phyloP scores from a whole-genome alignment of 345 rosid species.

The Pugionium cornutum region DNA sequence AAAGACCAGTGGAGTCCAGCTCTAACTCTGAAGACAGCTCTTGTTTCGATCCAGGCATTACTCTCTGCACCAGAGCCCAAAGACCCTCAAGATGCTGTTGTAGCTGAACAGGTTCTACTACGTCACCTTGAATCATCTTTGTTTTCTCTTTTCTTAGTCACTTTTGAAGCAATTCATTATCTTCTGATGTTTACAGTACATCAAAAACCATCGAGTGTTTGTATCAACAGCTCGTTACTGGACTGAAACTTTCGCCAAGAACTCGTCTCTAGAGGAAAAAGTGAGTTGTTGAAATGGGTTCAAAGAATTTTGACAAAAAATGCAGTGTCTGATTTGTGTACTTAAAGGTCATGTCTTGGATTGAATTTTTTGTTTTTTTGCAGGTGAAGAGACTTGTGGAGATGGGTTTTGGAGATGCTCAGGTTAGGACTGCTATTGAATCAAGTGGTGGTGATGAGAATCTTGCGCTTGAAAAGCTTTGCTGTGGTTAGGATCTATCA shows the following conservation, averaged over 20 bases:
- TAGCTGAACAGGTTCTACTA: constrained; percentile 82
- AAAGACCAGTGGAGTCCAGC: constrained; percentile 99
- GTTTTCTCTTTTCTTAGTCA: not conserved
- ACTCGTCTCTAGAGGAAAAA: constrained; percentile 82
- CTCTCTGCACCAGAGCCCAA: constrained; percentile 93
- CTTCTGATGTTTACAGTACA: constrained; percentile 59
- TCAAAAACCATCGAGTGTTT: constrained; percentile 81
- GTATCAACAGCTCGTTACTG: constrained; percentile 93
- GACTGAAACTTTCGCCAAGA: constrained; percentile 95
- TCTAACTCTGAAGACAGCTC: constrained; percentile 94
- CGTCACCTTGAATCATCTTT: not conserved
- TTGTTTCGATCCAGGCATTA: constrained; percentile 91
- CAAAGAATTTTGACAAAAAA: not conserved
- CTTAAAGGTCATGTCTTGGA: too few relatives aligned
- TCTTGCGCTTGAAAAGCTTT: constrained; percentile 89
- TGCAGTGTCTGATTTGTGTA: not conserved
- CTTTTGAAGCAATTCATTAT: not conserved
- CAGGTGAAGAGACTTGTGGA: constrained; percentile 88
- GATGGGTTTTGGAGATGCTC: constrained; percentile 88
- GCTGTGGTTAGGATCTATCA: constrained; percentile 50
- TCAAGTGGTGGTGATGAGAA: constrained; percentile 96
- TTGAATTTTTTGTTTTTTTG: not conserved
- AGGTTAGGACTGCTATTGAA: constrained; percentile 78
- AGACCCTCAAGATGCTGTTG: constrained; percentile 99
- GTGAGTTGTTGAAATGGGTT: constrained; percentile 42